Evolutionary conservation across 2,329 filamentous ascomycete species (phyloP).

Genomic region (Diplodia seriata): DNA sequence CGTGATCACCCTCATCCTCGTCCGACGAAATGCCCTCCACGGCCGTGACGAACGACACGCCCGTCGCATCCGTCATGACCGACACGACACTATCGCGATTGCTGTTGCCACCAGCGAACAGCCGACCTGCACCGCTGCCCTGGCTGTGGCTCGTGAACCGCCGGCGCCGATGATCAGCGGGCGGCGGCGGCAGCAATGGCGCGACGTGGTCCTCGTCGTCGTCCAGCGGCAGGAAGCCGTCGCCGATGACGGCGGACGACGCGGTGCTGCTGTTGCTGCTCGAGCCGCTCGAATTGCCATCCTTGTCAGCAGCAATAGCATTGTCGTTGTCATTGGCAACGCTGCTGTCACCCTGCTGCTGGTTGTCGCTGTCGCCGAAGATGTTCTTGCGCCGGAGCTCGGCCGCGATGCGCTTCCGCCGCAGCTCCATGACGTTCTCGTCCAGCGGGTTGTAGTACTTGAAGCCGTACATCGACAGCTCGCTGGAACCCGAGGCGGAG

Average conservation of each 20-base stretch:
- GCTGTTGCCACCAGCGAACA: too few relatives aligned
- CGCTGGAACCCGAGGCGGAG: not conserved
- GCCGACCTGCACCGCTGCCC: too few relatives aligned
- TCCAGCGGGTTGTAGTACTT: not conserved
- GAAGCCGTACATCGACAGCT: not conserved
- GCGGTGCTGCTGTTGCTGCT: too few relatives aligned
- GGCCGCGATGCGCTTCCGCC: not conserved
- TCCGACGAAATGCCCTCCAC: not conserved
- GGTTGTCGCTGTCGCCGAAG: not conserved
- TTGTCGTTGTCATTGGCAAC: too few relatives aligned
- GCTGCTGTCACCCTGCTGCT: too few relatives aligned
- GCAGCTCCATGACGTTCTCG: not conserved
- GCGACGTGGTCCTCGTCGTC: not conserved
- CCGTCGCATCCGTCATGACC: conserved; percentile 4
- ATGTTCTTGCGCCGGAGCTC: too few relatives aligned
- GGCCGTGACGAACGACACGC: conserved; percentile 16
- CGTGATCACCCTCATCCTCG: not conserved
- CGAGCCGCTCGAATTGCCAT: too few relatives aligned
- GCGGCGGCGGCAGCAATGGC: too few relatives aligned
- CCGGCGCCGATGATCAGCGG: too few relatives aligned
- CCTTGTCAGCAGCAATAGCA: too few relatives aligned
- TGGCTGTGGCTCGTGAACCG: too few relatives aligned
- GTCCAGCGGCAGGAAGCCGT: not conserved
- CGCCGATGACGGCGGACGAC: not conserved
- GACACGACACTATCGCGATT: conserved; percentile 5